Evolutionary conservation across 2,329 filamentous ascomycete genomes (phyloP), one percentile per base, ranked within the genome.

Genomic region (Verticillium klebahnii): DNA sequence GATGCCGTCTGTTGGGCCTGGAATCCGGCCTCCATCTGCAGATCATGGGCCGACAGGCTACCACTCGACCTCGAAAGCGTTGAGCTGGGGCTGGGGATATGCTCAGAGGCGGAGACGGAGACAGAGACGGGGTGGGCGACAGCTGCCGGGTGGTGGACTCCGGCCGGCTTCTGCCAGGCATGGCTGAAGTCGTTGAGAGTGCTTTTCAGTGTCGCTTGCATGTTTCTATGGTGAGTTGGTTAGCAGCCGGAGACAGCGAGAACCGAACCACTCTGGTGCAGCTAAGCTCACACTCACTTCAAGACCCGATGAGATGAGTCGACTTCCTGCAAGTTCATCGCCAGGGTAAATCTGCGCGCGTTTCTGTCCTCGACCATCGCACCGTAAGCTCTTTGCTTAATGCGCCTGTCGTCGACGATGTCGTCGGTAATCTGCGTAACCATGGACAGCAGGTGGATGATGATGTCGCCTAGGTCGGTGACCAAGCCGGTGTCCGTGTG

Each of bases 381-480:
- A 11, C 57, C 29, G 31, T 59, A 23, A 1, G 45, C 39, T 19
- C 45, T 59, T 8, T 54, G 39, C 5, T 34, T 29, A 29, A 54
- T 32, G n/a, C 9, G 45, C 6, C 23, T 15, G 29, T 52, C 45
- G 45, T 59, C 25, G 19, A 52, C 19, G 15, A 59, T 45, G 7
- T 59, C 58, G 9, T 59, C 45, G 8, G 58, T 31, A 4, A 59
- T 54, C 17, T 32, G 1, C 6, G 17, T 17, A 3, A 59, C 39
- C 58, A 59, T 59, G 29, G 25, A 23, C 31, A 54, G 45, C 2
- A 59, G 58, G 19, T 59, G 58, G 11, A 59, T 34, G 29, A 59
- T 59, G n/a, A 45, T 59, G 29, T 59, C 58, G 45, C 58, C 58
- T 23, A 59, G 25, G 25, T 59, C 25, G 12, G 29, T 36, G n/a